Conservation (phyloP, 1,139 yeast species). For the Insectozyma bohioensis region DNA sequence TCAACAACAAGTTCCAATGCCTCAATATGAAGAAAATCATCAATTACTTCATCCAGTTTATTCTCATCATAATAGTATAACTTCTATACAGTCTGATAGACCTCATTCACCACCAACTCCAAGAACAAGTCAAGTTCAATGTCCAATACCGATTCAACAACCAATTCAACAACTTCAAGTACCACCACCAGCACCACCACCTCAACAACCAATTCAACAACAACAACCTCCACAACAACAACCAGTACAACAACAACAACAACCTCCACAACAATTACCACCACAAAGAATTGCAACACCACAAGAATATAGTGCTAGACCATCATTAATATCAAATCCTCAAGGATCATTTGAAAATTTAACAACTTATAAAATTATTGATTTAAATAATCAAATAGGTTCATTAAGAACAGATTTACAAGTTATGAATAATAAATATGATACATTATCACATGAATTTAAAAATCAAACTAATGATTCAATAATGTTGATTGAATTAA, state of each 20-base stretch:
- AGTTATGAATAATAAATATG: slow-evolving; percentile 43
- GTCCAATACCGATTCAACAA: slow-evolving; percentile 3
- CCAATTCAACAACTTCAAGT: slow-evolving; percentile 9
- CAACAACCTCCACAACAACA: slow-evolving; percentile 12
- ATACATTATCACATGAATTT: slow-evolving; percentile 44
- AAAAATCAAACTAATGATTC: slow-evolving; percentile 50
- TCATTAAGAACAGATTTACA: slow-evolving; percentile 32
- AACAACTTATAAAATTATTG: slow-evolving; percentile 36
- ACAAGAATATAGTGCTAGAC: slow-evolving; percentile 11
- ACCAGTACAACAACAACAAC: slow-evolving; percentile 10
- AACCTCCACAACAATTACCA: slow-evolving; percentile 6
- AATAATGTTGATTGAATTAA: slow-evolving; percentile 47
- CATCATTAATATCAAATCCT: slow-evolving; percentile 10
- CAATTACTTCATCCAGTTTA: slow-evolving; percentile 3
- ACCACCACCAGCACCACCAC: slow-evolving; percentile 7
- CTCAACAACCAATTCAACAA: slow-evolving; percentile 6
- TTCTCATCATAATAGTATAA: too few relatives aligned
- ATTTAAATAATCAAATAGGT: slow-evolving; percentile 37
- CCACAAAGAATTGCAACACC: slow-evolving; percentile 12
- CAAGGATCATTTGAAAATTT: slow-evolving; percentile 23
- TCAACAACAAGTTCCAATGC: background rate
- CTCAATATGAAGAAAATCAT: slow-evolving; percentile 1
- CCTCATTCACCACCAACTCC: background rate
- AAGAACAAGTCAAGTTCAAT: slow-evolving; percentile 1
- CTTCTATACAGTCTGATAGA: background rate